A percentile compares a stretch with the other conserved stretches of the same genome.
These are phyloP conservation scores for Axilococcus clingmanii DNA, from an alignment of 139 green algal genomes.

Conservation along the genomic window DNA sequence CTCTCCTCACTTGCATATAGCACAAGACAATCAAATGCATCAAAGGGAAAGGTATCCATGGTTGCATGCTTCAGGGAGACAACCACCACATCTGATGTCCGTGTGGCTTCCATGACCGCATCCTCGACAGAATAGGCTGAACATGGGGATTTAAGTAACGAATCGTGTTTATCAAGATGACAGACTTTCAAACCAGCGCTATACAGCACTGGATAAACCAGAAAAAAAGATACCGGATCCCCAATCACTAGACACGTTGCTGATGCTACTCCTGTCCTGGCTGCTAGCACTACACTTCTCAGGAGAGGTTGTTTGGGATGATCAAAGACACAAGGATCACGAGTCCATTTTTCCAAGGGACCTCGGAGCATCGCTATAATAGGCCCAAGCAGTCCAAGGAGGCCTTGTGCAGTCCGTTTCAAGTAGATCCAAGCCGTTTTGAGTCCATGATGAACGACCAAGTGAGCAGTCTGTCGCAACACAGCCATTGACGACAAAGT, in stretches of 20 bases:
- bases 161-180: slow-evolving; percentile 28
- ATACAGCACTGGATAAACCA: slow-evolving; percentile 24
- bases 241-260: slow-evolving; percentile 36
- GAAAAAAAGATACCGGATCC: slow-evolving; percentile 32
- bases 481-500: slow-evolving; percentile 29
- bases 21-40: slow-evolving; percentile 18
- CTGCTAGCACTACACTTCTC: no score
- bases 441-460: slow-evolving; percentile 28
- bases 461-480: slow-evolving; percentile 24
- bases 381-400: slow-evolving; percentile 5
- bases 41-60: slow-evolving; percentile 2
- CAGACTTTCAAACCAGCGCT: slow-evolving; percentile 22
- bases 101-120: slow-evolving; percentile 4
- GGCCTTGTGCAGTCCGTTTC: slow-evolving; percentile 13
- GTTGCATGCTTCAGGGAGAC: background rate
- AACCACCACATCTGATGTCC: slow-evolving; percentile 11
- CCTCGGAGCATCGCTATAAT: no score
- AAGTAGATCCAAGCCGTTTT: slow-evolving; percentile 33
- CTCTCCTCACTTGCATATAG: slow-evolving; percentile 27
- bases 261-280: no score
- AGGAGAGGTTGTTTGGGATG: no score
- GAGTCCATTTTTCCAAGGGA: no score
- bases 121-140: slow-evolving; percentile 1
- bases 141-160: background rate
- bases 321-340: no score